Percentiles rank a stretch among this genome's conserved stretches.
Conservation (phyloP, 139 green algal genomes). For the Edaphochlamys debaryana region DNA sequence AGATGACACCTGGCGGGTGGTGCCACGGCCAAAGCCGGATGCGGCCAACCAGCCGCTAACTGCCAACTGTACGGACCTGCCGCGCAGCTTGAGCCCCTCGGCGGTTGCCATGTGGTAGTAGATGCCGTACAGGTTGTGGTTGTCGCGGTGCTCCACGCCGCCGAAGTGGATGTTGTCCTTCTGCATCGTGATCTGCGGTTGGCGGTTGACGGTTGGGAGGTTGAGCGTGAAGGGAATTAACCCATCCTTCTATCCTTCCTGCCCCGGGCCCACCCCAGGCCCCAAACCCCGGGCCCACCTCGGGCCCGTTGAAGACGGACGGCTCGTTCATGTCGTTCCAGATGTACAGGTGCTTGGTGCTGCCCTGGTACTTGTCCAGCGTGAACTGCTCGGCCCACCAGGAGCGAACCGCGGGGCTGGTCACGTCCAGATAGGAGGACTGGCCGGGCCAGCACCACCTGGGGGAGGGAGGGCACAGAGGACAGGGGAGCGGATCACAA, state of each 20-base stretch:
- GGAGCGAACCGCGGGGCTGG: slow-evolving; percentile 78
- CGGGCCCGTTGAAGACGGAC: slow-evolving; percentile 98
- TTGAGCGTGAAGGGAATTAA: background rate
- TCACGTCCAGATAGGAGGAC: slow-evolving; percentile 94
- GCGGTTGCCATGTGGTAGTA: slow-evolving; percentile 94
- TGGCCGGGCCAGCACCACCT: slow-evolving; percentile 96
- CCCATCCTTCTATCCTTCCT: too few species aligned
- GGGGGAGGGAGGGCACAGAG: background rate
- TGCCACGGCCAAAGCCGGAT: too few species aligned
- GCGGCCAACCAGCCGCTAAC: too few species aligned
- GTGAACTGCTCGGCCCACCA: slow-evolving; percentile 94
- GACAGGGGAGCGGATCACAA: background rate
- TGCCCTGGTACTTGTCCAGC: slow-evolving; percentile 83
- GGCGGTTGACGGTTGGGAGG: background rate
- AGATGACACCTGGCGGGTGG: too few species aligned
- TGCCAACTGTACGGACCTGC: too few species aligned
- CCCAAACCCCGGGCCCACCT: too few species aligned
- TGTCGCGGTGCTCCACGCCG: slow-evolving; percentile 90
- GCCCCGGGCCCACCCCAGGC: too few species aligned
- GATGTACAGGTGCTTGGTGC: slow-evolving; percentile 93
- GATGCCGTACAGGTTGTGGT: slow-evolving; percentile 96
- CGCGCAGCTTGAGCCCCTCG: slow-evolving; percentile 74
- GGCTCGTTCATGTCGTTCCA: slow-evolving; percentile 99
- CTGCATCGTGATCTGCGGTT: slow-evolving; percentile 58
- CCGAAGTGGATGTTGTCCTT: slow-evolving; percentile 91